Evolutionary conservation across 345 rosid species (phyloP).

Genomic region (Populus simonii): DNA sequence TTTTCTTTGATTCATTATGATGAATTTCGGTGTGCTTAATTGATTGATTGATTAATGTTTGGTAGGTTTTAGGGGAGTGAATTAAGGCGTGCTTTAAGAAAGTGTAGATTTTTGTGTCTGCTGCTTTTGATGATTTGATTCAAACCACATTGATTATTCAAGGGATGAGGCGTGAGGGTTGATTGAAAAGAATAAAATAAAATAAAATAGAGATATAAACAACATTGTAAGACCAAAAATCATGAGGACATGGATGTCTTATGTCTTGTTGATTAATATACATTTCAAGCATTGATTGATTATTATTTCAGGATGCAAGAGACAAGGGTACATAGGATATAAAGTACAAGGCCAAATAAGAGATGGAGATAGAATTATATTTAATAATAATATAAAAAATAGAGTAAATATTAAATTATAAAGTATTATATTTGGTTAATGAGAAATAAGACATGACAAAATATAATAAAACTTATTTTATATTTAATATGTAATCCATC

Average conservation of each 20-base stretch:
- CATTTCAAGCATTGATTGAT: conserved; percentile 7
- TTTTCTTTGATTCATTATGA: neutral
- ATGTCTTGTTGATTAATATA: conserved; percentile 5
- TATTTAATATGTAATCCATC: no score
- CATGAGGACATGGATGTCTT: conserved; percentile 6
- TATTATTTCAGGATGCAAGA: no score
- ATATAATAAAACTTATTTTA: no score
- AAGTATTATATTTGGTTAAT: no score
- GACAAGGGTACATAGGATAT: no score
- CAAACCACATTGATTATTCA: neutral
- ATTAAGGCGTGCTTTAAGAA: conserved; percentile 13
- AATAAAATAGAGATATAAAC: no score
- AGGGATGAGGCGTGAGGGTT: neutral
- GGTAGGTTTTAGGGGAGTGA: neutral
- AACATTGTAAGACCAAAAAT: neutral
- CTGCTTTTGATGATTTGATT: conserved; percentile 10
- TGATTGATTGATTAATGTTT: neutral
- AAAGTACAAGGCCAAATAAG: no score
- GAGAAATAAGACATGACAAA: no score
- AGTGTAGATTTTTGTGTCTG: neutral
- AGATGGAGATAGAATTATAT: no score
- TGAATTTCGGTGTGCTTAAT: neutral
- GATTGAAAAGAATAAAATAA: neutral
- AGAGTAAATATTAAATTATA: no score
- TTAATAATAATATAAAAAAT: no score